Evolutionary conservation across 1,284 basidiomycete genomes (phyloP), one percentile per base, ranked within the genome.

Genomic region (Fomitopsis pinicola): DNA sequence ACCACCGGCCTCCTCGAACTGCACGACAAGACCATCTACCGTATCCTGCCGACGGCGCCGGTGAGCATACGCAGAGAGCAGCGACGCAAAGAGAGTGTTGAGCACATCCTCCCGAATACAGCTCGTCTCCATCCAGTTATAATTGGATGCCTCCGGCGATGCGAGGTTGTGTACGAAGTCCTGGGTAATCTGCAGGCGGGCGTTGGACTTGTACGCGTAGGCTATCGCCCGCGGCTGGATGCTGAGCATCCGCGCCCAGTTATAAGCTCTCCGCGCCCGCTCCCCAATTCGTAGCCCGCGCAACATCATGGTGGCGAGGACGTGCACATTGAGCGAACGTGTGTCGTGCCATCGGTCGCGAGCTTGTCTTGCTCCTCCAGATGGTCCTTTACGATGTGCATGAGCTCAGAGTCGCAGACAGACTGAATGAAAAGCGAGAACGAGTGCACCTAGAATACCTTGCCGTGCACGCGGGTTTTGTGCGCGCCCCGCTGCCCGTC

Each of bases 241-340:
- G 2, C 86, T 86, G 4, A 87, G 82, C 5, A 74, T 68, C 17
- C 78, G 73, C 89, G 98, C 96, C 59, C 89, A 84, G 50, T 91
- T 84, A 69, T 92, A 91, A 26, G 93, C 81, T 2, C 75, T 80
- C 54, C 77, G 78, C 2, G 72, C 67, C 57, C 80, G 78, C 48
- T 91, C 76, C 1, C 85, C 82, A 0, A 70, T 66, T 19, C 87
- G 86, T 50, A 97, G 77, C 71, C 89, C 93, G 19, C 86, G n/a
- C n/a, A n/a, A 82, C 77, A 98, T 90, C 66, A 98, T 77, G 71
- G 94, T 90, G n/a, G 94, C 94, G 65, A 94, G 83, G 55, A 89
- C 80, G 69, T 88, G 90, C 45, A 79, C 76, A 63, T 82, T 84
- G 61, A 86, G 52, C 77, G 69, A 28, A 84, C 62, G 42, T 78